Base-by-base conservation (phyloP, 2,329 filamentous ascomycete species). In the Triangularia verruculosa region DNA sequence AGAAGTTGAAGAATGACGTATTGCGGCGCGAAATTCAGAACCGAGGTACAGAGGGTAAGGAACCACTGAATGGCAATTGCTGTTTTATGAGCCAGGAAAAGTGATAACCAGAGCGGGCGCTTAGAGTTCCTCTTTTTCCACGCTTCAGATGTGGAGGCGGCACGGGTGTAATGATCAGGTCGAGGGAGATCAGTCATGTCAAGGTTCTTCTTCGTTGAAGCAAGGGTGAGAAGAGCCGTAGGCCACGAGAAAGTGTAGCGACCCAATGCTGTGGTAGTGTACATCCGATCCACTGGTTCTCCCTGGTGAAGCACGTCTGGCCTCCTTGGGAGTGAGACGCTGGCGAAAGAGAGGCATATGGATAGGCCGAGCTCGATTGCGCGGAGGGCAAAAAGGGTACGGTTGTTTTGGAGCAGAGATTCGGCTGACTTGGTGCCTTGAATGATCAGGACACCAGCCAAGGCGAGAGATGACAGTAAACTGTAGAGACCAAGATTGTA, bases 1-100 rank as follows among this genome's bases (percentile, higher is more conserved):
- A 94, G 81, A 12, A 94, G 82, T 55, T 84, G 83, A 63, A 88
- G 80, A 67, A 91, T 85, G 27, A 87, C 83, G 73, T 88, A 85
- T 70, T 92, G 91, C 0, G 91, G 91, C 0, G 85, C 83, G 63
- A 93, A 87, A 61, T 86, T 86, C n/a, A 89, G 69, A 28, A 88
- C 69, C 8, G 84, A 83, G 20, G 81, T 79, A 6, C 81, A 65
- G 1, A 86, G 64, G 12, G 85, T 86, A 7, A 90, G 72, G 1
- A 76, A 54, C 78, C 84, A 87, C 74, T 93, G 90, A 8, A 84
- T 61, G 1, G 79, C 68, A 43, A 93, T 79, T 0, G 78, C 73
- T 24, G 74, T 74, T 65, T 82, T 83, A 72, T 92, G 88, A 0
- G 83, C 82, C 51, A 80, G 73, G 4, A 88, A 68, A 2, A 93